These are phyloP conservation scores for Microdochium nivale DNA, from an alignment of 2,329 filamentous ascomycete genomes.

Conservation along the genomic window DNA sequence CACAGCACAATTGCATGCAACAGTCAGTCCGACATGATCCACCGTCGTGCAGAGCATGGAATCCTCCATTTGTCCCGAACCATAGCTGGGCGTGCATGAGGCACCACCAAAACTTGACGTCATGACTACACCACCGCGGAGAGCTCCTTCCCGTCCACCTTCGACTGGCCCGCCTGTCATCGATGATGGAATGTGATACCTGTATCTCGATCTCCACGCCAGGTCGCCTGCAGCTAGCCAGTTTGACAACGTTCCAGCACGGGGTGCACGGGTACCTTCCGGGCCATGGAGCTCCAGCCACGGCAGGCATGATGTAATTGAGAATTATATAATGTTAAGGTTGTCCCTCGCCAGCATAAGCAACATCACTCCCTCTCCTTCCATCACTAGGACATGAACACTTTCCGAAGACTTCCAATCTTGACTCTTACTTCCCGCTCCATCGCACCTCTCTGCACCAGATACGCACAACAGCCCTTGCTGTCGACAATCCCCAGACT, in stretches of 20 bases:
- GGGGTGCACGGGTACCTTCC: not conserved
- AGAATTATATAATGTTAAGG: not conserved
- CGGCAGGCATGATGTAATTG: not conserved
- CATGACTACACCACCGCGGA: constrained; percentile 6
- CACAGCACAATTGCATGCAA: no score
- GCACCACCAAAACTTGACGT: constrained; percentile 8
- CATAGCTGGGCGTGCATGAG: not conserved
- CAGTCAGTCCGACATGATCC: no score
- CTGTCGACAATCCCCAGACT: not conserved
- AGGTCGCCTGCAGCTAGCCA: not conserved
- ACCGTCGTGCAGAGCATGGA: not conserved
- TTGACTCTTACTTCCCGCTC: not conserved
- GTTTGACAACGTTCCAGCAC: not conserved
- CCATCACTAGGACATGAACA: not conserved
- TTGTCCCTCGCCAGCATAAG: not conserved
- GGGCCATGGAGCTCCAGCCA: not conserved
- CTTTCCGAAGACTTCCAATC: not conserved
- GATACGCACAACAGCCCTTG: not conserved
- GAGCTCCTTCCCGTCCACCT: not conserved
- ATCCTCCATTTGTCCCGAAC: not conserved
- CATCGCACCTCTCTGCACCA: not conserved
- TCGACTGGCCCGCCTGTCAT: constrained; percentile 4
- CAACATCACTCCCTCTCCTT: not conserved
- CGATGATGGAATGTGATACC: constrained; percentile 14
- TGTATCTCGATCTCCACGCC: constrained; percentile 1